Base-by-base conservation (phyloP, 2,329 filamentous ascomycete species). In the Cercospora sesami region DNA sequence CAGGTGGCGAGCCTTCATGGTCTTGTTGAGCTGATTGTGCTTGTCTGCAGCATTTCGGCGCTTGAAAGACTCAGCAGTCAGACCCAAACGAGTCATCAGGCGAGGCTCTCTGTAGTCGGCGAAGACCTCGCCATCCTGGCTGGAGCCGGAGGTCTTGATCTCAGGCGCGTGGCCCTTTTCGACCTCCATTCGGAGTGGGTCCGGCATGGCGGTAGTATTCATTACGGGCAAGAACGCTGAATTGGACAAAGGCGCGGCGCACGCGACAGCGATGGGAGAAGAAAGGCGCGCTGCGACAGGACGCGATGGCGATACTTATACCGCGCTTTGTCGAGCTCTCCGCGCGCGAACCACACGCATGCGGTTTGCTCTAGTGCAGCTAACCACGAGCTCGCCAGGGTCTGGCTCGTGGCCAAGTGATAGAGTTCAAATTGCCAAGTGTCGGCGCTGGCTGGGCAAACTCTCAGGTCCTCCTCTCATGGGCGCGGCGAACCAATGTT, bases 21-120 rank as follows among this genome's bases (percentile, higher is more conserved):
- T 76, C 72, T 76, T 72, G 72, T 77, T 77, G 45, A 77, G 69
- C 67, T 75, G 74, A 62, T 76, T 76, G 71, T 76, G 73, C 69
- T 74, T 73, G 72, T 78, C 76, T 36, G 69, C 71, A 12, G 73
- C 65, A 1, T 72, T 74, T 18, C 77, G 72, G 12, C 71, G 70
- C 67, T 68, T 70, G 73, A 78, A 78, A 0, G 75, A 76, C 7
- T 75, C 73, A 2, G 73, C 65, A 5, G 73, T 75, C n/a, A 78
- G 42, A 64, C 77, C 77, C 64, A 78, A 30, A 60, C 77, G 71
- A 45, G 76, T 77, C 72, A 71, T 63, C 48, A 76, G 60, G 16
- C 59, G 36, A 9, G 68, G 69, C 60, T 68, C 65, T 7, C 59
- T 64, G 48, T 73, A 65, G 36, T 64, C 58, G 21, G 30, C 59